These are phyloP conservation scores for Curvularia sp. DNA, from an alignment of 2,329 filamentous ascomycete genomes.

Conservation along the genomic window DNA sequence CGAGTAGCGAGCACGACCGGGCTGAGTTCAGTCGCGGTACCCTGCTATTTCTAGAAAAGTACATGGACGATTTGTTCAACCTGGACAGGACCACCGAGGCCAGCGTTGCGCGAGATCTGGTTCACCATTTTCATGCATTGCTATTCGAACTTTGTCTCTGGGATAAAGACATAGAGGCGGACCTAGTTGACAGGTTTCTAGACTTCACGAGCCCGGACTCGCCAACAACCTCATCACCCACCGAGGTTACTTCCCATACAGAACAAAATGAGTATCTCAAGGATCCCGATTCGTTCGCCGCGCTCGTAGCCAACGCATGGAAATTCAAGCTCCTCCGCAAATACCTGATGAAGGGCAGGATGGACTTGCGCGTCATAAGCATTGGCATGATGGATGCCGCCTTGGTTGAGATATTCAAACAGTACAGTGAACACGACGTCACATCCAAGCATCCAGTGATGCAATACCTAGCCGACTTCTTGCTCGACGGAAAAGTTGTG, in stretches of 20 bases:
- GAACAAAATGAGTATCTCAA: slow-evolving; percentile 27
- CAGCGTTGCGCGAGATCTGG: slow-evolving; percentile 33
- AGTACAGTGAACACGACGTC: slow-evolving; percentile 55
- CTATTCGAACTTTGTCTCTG: slow-evolving; percentile 38
- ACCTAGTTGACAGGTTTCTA: slow-evolving; percentile 36
- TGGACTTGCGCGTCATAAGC: slow-evolving; percentile 85
- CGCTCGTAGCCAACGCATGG: slow-evolving; percentile 69
- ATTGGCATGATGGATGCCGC: slow-evolving; percentile 75
- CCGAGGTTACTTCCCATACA: slow-evolving; percentile 5
- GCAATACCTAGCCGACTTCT: slow-evolving; percentile 70
- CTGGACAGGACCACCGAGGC: slow-evolving; percentile 39
- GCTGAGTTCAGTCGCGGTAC: slow-evolving; percentile 30
- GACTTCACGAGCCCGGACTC: slow-evolving; percentile 35
- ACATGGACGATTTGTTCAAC: slow-evolving; percentile 38
- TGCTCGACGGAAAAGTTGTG: slow-evolving; percentile 74
- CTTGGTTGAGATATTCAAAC: slow-evolving; percentile 67
- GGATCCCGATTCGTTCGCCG: slow-evolving; percentile 50
- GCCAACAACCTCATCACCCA: slow-evolving; percentile 25
- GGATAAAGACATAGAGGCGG: slow-evolving; percentile 32
- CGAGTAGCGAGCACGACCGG: slow-evolving; percentile 21
- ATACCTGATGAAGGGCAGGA: slow-evolving; percentile 82
- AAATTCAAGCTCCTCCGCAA: slow-evolving; percentile 72
- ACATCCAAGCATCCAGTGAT: slow-evolving; percentile 61
- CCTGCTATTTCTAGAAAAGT: slow-evolving; percentile 38
- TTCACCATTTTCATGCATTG: slow-evolving; percentile 30